Conservation (phyloP, 768 basidiomycete genomes). For the Tremella yokohamensis region DNA sequence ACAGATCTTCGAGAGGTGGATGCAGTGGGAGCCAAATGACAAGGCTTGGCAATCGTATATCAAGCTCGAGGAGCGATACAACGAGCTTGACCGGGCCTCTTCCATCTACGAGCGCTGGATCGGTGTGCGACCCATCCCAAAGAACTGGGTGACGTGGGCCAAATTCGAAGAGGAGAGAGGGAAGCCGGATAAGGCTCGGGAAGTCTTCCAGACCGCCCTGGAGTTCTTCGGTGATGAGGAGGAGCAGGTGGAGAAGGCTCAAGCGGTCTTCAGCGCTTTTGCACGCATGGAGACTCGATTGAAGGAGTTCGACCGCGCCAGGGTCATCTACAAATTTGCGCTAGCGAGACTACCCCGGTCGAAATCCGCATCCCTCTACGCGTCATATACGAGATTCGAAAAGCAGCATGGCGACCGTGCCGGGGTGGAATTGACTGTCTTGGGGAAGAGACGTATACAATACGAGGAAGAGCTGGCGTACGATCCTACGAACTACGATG, state of each 20-base stretch:
- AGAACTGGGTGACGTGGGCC: conserved; percentile 66
- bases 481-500: conserved; percentile 91
- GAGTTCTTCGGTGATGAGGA: conserved; percentile 81
- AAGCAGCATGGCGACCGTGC: conserved; percentile 91
- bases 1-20: conserved; percentile 98
- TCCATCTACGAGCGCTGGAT: conserved; percentile 72
- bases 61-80: conserved; percentile 92
- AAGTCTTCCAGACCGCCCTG: conserved; percentile 86
- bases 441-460: conserved; percentile 96
- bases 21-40: conserved; percentile 99
- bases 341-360: conserved; percentile 84
- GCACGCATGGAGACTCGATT: conserved; percentile 95
- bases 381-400: conserved; percentile 94
- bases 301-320: conserved; percentile 93
- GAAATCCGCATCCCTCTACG: conserved; percentile 72
- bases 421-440: conserved; percentile 85
- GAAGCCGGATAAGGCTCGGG: conserved; percentile 67
- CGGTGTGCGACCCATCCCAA: conserved; percentile 60
- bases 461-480: conserved; percentile 94
- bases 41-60: conserved; percentile 99
- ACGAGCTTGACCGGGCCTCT: conserved; percentile 86
- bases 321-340: conserved; percentile 99
- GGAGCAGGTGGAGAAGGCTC: conserved; percentile 81
- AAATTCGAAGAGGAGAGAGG: conserved; percentile 63
- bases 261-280: conserved; percentile 87